These are phyloP conservation scores for Penicillium cataractarum DNA, from an alignment of 495 filamentous ascomycete genomes.

Conservation along the genomic window DNA sequence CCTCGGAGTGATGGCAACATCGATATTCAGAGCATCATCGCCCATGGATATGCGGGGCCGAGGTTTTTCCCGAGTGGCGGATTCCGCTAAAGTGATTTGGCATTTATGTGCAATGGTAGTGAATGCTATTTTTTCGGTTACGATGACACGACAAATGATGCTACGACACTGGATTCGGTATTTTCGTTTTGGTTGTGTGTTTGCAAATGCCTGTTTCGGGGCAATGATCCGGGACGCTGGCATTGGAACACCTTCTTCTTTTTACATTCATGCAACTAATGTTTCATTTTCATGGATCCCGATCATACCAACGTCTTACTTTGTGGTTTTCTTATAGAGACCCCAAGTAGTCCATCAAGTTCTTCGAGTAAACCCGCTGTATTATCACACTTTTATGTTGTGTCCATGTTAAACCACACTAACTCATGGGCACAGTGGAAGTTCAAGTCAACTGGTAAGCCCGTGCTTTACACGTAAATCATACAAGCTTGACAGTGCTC, in stretches of 20 bases:
- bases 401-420: neutral
- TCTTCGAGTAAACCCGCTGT: neutral
- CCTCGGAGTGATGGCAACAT: slow-evolving; percentile 70
- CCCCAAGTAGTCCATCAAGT: neutral
- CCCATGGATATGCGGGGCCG: slow-evolving; percentile 80
- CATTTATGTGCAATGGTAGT: neutral
- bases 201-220: neutral
- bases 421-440: neutral
- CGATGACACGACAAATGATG: slow-evolving; percentile 14
- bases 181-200: neutral
- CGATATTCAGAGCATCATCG: slow-evolving; percentile 80
- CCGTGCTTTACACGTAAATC: neutral
- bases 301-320: neutral
- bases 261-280: neutral
- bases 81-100: slow-evolving; percentile 26
- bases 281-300: neutral
- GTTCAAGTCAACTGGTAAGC: no score
- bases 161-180: slow-evolving; percentile 8
- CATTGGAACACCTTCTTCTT: neutral
- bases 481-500: neutral
- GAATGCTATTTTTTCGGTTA: neutral
- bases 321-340: neutral
- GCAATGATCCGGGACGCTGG: no score
- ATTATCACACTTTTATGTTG: neutral
- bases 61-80: slow-evolving; percentile 66